A percentile compares a stretch with the other conserved stretches of the same genome.
phyloP scores from a whole-genome alignment of 306 rosid genomes.

The Quercus engelmannii region DNA sequence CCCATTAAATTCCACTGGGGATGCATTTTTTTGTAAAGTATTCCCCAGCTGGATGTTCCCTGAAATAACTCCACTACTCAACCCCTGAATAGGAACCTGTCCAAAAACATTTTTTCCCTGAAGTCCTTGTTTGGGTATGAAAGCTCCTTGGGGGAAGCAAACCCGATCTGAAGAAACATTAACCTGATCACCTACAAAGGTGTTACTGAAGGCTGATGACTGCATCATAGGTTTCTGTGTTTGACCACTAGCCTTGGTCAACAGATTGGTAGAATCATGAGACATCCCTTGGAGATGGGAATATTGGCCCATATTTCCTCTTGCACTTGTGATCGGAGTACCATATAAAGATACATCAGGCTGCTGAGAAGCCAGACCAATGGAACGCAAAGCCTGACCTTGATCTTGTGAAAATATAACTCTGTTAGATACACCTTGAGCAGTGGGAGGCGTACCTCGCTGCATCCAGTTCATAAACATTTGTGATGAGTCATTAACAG shows the following conservation, averaged over 20 bases:
- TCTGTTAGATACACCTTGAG: constrained; percentile 37
- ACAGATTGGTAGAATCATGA: constrained; percentile 39
- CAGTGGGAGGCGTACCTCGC: constrained; percentile 34
- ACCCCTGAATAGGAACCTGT: constrained; percentile 34
- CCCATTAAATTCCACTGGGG: constrained; percentile 25
- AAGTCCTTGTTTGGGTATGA: constrained; percentile 34
- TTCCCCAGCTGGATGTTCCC: constrained; percentile 34
- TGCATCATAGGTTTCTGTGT: constrained; percentile 35
- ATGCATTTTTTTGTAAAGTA: constrained; percentile 29
- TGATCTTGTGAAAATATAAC: constrained; percentile 41
- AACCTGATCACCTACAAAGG: constrained; percentile 33
- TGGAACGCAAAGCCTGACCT: constrained; percentile 32
- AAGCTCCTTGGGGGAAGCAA: constrained; percentile 24
- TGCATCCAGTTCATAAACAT: constrained; percentile 48
- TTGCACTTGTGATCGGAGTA: constrained; percentile 33
- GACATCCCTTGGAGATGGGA: constrained; percentile 35
- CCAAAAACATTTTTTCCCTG: constrained; percentile 38
- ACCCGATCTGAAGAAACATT: constrained; percentile 36
- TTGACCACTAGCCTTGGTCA: constrained; percentile 32
- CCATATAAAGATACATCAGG: constrained; percentile 47
- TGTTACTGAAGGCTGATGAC: constrained; percentile 27
- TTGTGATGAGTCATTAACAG: constrained; percentile 42
- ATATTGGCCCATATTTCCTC: constrained; percentile 33
- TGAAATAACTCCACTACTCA: constrained; percentile 26
- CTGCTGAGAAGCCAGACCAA: constrained; percentile 41